Evolutionary conservation across 164 flowering plant genomes (phyloP), one percentile per base, ranked within the genome.

Genomic region (Vitis rupestris): DNA sequence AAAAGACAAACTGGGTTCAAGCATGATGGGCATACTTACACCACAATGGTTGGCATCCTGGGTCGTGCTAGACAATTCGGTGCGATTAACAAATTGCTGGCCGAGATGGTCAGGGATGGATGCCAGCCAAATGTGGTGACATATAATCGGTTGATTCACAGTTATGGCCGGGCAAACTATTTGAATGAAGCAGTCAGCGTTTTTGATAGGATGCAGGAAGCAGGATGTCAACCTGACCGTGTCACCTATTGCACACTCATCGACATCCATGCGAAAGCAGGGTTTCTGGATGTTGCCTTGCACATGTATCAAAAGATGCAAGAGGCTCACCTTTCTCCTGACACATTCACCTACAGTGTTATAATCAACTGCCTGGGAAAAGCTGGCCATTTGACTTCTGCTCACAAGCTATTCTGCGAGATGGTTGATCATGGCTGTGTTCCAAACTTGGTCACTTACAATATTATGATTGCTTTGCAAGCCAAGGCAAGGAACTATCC

Each of bases 251-350:
- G 93, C 71, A 95, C 99, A 2, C 93, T 93, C 44, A 93, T 95
- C 64, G 98, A 95, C 79, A 93, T 95, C 79, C 98, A 95, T 84
- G 97, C 97, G 6, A 96, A 93, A 81, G 88, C 99, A 15, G 98
- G 99, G 52, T 93, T 78, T 78, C 93, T 96, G 47, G 95, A 96
- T 77, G 82, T 90, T 76, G 98, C 99, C 48, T 80, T 96, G 91
- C 76, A 84, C 71, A 79, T 93, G 91, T 96, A 96, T 70, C 81
- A 78, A 50, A 82, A 77, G 66, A 96, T 96, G 98, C 93, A 85
- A 73, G 86, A 77, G 51, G 94, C 83, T 15, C 98, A 98, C 19
- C 92, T 96, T 61, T 80, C 97, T 67, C 98, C 94, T 1, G 99
- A 96, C 75, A 93, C 99, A 8, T 96, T 96, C 74, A 96, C 98